A percentile compares a stretch with the other conserved stretches of the same genome.
These are phyloP conservation scores for Trypanosomatidae sp. DNA, from an alignment of 208 protist species.

Conservation along the genomic window DNA sequence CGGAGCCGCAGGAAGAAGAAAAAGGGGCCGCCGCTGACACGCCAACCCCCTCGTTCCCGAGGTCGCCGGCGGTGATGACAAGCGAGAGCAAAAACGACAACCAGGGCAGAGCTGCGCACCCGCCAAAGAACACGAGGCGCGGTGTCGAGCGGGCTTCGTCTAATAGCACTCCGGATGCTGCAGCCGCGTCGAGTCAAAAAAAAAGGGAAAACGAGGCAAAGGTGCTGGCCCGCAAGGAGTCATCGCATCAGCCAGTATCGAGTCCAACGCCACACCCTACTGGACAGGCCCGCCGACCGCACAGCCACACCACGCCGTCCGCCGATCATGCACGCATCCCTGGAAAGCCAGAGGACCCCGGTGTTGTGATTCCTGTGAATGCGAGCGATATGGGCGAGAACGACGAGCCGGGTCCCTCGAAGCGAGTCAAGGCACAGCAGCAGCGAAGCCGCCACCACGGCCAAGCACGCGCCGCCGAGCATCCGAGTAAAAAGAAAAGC, in stretches of 20 bases:
- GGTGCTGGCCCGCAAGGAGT: background rate
- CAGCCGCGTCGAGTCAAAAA: background rate
- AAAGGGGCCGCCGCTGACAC: background rate
- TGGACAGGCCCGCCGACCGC: background rate
- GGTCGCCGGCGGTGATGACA: background rate
- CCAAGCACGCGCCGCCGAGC: background rate
- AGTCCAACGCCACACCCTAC: background rate
- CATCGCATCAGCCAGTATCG: background rate
- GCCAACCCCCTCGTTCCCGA: background rate
- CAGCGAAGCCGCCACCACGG: slow-evolving; percentile 11
- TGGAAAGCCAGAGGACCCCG: background rate
- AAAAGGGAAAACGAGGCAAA: background rate
- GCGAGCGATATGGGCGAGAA: slow-evolving; percentile 1
- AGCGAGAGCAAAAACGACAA: background rate
- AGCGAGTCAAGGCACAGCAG: background rate
- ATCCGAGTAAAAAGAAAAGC: slow-evolving; percentile 1
- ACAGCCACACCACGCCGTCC: background rate
- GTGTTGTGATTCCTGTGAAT: background rate
- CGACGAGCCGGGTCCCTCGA: slow-evolving; percentile 1
- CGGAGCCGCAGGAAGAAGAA: background rate
- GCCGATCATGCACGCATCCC: background rate
- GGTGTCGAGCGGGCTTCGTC: background rate
- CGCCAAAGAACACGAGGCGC: slow-evolving; percentile 3
- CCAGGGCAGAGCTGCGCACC: background rate
- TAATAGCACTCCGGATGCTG: background rate